Evolutionary conservation across 306 rosid genomes (phyloP).

Genomic region (Heteromeles arbutifolia): DNA sequence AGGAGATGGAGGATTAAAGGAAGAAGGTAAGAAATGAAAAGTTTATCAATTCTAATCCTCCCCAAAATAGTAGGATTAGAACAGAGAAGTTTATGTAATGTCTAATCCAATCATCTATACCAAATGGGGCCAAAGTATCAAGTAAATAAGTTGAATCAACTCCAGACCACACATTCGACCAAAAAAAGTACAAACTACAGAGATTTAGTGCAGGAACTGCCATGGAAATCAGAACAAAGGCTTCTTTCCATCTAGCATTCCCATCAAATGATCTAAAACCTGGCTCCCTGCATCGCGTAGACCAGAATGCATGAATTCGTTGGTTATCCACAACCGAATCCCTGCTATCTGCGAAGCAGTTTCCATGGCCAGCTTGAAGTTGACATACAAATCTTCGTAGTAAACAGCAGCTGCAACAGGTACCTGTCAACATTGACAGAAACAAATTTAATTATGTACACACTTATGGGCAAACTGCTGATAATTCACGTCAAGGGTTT

Average conservation of each 20-base stretch:
- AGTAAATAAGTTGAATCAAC: background rate
- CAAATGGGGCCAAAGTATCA: background rate
- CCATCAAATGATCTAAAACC: conserved; percentile 79
- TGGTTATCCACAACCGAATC: conserved; percentile 77
- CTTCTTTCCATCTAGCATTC: conserved; percentile 73
- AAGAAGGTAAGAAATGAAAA: background rate
- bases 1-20: background rate
- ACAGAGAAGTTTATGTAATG: too few relatives aligned
- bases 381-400: conserved; percentile 76
- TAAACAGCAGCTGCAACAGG: conserved; percentile 94
- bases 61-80: too few relatives aligned
- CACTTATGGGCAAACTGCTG: background rate
- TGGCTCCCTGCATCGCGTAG: conserved; percentile 69
- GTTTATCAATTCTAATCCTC: too few relatives aligned
- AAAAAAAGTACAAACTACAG: too few relatives aligned
- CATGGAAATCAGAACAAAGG: conserved; percentile 60
- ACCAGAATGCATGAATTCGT: conserved; percentile 96
- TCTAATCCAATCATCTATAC: too few relatives aligned
- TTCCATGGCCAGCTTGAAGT: conserved; percentile 67
- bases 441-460: background rate
- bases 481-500: background rate
- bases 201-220: background rate
- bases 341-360: conserved; percentile 83
- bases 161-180: background rate
- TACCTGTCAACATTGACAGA: conserved; percentile 45